A percentile compares a stretch with the other conserved stretches of the same genome.
Evolutionary conservation across 345 rosid species (phyloP).

Genomic region (Sonneratia alba): DNA sequence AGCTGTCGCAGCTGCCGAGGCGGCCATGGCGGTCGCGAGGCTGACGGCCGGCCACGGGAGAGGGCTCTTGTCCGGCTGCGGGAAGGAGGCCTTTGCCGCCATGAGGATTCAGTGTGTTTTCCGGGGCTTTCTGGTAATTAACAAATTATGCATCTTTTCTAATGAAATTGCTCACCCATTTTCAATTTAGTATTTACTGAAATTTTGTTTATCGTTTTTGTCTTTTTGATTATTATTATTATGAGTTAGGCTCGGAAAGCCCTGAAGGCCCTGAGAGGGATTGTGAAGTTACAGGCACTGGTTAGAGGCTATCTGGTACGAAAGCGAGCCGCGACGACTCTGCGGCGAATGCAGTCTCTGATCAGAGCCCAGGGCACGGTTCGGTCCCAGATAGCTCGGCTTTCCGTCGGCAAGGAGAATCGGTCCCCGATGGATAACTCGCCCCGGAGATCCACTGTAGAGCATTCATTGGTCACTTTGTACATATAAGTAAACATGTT

Average conservation of each 20-base stretch:
- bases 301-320: constrained; percentile 23
- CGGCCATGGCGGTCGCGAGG: constrained; percentile 41
- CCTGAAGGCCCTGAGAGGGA: constrained; percentile 18
- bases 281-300: constrained; percentile 25
- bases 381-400: constrained; percentile 16
- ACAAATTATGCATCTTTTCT: background rate
- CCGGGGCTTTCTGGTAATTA: constrained; percentile 53
- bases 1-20: constrained; percentile 43
- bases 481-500: background rate
- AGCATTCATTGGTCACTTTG: background rate
- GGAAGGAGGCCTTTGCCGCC: constrained; percentile 37
- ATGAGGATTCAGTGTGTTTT: constrained; percentile 46
- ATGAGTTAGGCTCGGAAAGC: constrained; percentile 18
- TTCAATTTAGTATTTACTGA: no score
- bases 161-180: background rate
- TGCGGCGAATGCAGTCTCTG: constrained; percentile 21
- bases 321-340: constrained; percentile 14
- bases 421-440: constrained; percentile 7
- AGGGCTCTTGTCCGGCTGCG: constrained; percentile 19
- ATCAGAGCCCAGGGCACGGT: constrained; percentile 18
- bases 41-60: constrained; percentile 31
- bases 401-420: constrained; percentile 8
- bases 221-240: background rate
- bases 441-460: constrained; percentile 15
- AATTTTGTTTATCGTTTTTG: background rate